Evolutionary conservation across 2,329 filamentous ascomycete genomes (phyloP).

Genomic region (Fusarium nelsonii): DNA sequence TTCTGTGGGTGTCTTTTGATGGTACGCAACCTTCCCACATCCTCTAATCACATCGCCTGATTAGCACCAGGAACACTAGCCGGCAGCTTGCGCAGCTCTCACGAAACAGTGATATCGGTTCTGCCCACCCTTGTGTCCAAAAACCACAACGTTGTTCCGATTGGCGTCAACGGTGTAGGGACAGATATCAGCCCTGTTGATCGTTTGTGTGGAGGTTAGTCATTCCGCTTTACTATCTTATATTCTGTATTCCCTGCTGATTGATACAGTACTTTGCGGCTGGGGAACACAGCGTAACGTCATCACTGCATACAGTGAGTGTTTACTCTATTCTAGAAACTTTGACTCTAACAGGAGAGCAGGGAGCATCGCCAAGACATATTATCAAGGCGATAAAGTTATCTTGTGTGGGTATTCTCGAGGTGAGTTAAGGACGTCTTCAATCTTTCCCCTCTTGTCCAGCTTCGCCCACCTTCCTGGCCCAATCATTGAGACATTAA

Average conservation of each 20-base stretch:
- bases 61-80: neutral
- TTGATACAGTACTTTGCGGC: neutral
- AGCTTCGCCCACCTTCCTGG: neutral
- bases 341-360: neutral
- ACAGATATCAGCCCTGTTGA: neutral
- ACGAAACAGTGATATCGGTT: neutral
- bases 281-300: neutral
- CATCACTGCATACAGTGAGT: neutral
- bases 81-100: neutral
- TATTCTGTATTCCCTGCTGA: neutral
- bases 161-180: neutral
- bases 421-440: neutral
- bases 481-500: too few relatives aligned
- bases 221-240: neutral
- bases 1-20: neutral
- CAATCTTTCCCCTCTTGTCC: neutral
- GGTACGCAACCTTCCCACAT: neutral
- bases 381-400: neutral
- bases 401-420: neutral
- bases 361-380: neutral
- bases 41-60: neutral
- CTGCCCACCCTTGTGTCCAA: neutral
- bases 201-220: neutral
- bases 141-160: neutral
- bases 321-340: accelerated